These are phyloP conservation scores for Leptosphaerulina australis DNA, from an alignment of 2,329 filamentous ascomycete species.

Conservation along the genomic window DNA sequence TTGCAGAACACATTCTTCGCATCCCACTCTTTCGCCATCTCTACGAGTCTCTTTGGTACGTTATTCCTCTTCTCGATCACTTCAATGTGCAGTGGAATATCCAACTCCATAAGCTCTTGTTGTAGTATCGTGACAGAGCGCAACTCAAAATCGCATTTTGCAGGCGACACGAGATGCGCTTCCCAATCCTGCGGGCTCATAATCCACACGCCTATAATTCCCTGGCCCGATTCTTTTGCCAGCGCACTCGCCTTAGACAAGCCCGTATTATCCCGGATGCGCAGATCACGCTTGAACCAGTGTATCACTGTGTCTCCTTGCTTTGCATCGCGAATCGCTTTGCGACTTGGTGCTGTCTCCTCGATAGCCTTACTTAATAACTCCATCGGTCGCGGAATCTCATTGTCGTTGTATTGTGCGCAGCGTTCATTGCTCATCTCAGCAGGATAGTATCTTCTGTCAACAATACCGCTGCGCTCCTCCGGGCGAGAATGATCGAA, in stretches of 20 bases:
- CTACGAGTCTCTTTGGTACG: conserved; percentile 66
- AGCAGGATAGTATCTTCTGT: conserved; percentile 75
- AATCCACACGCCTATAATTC: conserved; percentile 78
- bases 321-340: conserved; percentile 49
- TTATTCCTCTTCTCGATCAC: conserved; percentile 69
- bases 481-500: conserved; percentile 49
- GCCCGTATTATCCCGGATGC: conserved; percentile 74
- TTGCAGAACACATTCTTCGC: conserved; percentile 80
- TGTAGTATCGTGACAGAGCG: conserved; percentile 70
- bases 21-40: conserved; percentile 73
- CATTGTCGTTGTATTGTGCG: conserved; percentile 71
- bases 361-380: conserved; percentile 65
- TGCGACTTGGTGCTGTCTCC: conserved; percentile 63
- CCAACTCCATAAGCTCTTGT: conserved; percentile 68
- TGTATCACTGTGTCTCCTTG: conserved; percentile 71
- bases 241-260: conserved; percentile 69
- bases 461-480: conserved; percentile 50
- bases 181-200: conserved; percentile 83
- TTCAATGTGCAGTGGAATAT: conserved; percentile 80
- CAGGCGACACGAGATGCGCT: conserved; percentile 75
- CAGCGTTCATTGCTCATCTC: conserved; percentile 86
- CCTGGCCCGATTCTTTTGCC: conserved; percentile 70
- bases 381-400: conserved; percentile 75
- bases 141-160: conserved; percentile 81
- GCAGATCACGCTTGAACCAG: conserved; percentile 88